These are phyloP conservation scores for Chaetoscypha palmicola DNA, from an alignment of 2,329 filamentous ascomycete genomes.

Conservation along the genomic window DNA sequence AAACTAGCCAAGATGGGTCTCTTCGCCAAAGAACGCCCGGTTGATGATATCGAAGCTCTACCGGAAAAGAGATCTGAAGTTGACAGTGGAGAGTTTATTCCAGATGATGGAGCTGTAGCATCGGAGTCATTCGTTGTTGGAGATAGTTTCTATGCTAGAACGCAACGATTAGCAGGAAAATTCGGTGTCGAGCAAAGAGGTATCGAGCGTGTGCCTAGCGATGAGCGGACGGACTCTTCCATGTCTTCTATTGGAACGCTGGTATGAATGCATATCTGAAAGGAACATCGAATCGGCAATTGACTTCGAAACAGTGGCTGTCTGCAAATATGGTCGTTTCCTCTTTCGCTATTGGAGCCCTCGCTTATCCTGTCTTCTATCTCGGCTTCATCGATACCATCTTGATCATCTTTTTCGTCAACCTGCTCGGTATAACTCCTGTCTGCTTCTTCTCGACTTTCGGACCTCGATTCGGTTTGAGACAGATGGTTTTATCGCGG, in stretches of 20 bases:
- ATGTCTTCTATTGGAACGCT: slow-evolving; percentile 64
- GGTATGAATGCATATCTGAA: slow-evolving; percentile 40
- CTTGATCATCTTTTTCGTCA: slow-evolving; percentile 67
- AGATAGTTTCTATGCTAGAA: slow-evolving; percentile 46
- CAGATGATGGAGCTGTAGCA: slow-evolving; percentile 37
- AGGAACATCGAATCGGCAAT: neutral
- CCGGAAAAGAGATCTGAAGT: slow-evolving; percentile 19
- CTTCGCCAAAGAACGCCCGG: slow-evolving; percentile 12
- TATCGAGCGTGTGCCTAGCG: slow-evolving; percentile 65
- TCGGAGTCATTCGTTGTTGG: slow-evolving; percentile 54
- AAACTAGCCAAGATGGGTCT: slow-evolving; percentile 11
- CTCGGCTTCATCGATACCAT: slow-evolving; percentile 69
- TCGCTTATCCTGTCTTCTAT: slow-evolving; percentile 59
- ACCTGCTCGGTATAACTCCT: slow-evolving; percentile 62
- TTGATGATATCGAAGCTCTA: slow-evolving; percentile 25
- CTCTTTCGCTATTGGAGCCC: slow-evolving; percentile 67
- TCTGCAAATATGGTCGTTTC: slow-evolving; percentile 73
- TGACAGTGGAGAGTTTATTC: slow-evolving; percentile 19
- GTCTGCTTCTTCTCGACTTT: slow-evolving; percentile 75
- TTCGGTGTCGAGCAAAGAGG: slow-evolving; percentile 67
- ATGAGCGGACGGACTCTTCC: slow-evolving; percentile 59
- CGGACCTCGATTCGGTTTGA: slow-evolving; percentile 64
- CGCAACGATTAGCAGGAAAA: slow-evolving; percentile 56
- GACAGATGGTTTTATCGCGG: slow-evolving; percentile 73
- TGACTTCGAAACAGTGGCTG: slow-evolving; percentile 50